phyloP scores from a whole-genome alignment of 192 early-diverging fungal species.

The Linnemannia schmuckeri region DNA sequence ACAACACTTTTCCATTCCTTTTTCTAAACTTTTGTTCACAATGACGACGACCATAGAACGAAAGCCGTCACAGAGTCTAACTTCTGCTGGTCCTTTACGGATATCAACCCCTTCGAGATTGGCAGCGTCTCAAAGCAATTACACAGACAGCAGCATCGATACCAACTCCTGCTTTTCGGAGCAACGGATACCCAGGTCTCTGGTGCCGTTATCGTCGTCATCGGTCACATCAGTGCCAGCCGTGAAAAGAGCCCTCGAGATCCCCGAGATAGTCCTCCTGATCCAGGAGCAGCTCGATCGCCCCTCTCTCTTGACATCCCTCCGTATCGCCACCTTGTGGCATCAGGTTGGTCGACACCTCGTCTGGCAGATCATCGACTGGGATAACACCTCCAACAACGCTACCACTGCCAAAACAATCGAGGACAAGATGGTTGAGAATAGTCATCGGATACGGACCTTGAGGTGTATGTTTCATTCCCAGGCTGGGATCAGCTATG shows the following conservation, averaged over 20 bases:
- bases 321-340: slow-evolving; percentile 24
- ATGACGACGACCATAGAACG: neutral
- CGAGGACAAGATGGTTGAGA: slow-evolving; percentile 8
- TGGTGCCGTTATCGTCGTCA: neutral
- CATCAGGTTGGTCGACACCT: slow-evolving; percentile 24
- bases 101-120: neutral
- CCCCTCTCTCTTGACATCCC: slow-evolving; percentile 12
- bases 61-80: neutral
- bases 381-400: slow-evolving; percentile 35
- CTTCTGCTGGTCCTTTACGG: neutral
- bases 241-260: slow-evolving; percentile 5
- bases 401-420: neutral
- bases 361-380: slow-evolving; percentile 32
- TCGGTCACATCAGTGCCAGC: neutral
- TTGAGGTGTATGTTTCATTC: slow-evolving; percentile 41
- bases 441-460: slow-evolving; percentile 21
- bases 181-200: neutral
- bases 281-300: slow-evolving; percentile 35
- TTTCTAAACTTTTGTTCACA: too few species aligned
- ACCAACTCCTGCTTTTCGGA: too few species aligned
- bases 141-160: neutral
- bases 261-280: slow-evolving; percentile 31
- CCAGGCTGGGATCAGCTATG: slow-evolving; percentile 19
- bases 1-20: too few species aligned
- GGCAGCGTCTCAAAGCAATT: neutral